Evolutionary conservation across 78 protist genomes (phyloP).

Genomic region (Dictyostelium citrinum): DNA sequence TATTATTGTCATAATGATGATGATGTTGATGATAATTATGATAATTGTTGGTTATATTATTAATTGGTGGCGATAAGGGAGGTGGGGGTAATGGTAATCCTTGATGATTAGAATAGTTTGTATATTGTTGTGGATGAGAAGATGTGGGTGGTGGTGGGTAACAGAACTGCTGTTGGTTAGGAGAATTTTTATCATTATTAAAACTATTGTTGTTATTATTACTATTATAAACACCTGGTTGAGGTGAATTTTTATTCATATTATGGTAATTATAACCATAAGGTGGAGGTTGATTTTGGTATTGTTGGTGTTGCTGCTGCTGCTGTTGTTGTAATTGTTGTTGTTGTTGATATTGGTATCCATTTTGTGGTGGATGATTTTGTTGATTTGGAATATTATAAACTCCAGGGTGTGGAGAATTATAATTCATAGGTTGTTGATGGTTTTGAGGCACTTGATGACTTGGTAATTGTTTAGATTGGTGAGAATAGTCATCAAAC

Average conservation of each 20-base stretch:
- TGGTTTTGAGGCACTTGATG: neutral
- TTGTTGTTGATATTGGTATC: neutral
- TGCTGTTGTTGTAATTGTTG: neutral
- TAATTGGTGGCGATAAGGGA: neutral
- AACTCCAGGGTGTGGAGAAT: neutral
- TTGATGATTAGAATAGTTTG: neutral
- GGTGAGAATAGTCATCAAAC: slow-evolving; percentile 2
- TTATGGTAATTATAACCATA: neutral
- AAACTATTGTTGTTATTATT: neutral
- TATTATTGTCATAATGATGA: neutral
- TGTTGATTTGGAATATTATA: neutral
- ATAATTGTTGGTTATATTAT: neutral
- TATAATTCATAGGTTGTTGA: neutral
- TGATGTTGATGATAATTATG: neutral
- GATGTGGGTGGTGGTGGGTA: neutral
- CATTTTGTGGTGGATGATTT: neutral
- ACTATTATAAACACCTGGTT: neutral
- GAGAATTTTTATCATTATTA: neutral
- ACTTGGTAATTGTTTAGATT: neutral
- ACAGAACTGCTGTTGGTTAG: neutral
- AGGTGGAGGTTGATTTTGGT: neutral
- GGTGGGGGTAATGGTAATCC: neutral
- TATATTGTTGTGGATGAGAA: neutral
- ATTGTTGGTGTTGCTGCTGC: neutral
- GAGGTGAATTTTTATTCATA: neutral